These are phyloP conservation scores for Phytopythium chamaehyphon DNA, from an alignment of 352 stramenopile genomes.

Conservation along the genomic window DNA sequence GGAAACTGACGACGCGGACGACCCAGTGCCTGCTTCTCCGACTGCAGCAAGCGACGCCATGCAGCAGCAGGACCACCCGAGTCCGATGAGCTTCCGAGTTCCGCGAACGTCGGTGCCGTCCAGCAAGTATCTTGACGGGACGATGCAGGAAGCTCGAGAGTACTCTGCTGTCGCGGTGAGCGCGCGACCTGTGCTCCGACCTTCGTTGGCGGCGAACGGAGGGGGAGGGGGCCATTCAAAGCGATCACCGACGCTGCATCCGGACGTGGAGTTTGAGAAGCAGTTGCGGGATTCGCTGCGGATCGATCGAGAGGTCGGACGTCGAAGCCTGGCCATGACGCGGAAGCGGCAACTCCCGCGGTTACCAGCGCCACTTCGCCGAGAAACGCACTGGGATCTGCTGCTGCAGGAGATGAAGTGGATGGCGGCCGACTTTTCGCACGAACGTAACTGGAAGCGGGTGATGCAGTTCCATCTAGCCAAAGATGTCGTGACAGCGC, in stretches of 20 bases:
- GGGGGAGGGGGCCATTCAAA: neutral
- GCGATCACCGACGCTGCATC: slow-evolving; percentile 11
- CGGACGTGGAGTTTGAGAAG: slow-evolving; percentile 44
- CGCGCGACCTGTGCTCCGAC: slow-evolving; percentile 3
- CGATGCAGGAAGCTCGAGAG: slow-evolving; percentile 26
- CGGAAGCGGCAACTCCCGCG: slow-evolving; percentile 72
- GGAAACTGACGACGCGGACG: neutral
- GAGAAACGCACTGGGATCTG: slow-evolving; percentile 90
- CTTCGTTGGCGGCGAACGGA: neutral
- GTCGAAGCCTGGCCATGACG: slow-evolving; percentile 30
- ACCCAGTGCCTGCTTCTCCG: neutral
- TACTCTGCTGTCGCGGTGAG: slow-evolving; percentile 3
- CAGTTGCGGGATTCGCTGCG: slow-evolving; percentile 46
- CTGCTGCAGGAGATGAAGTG: slow-evolving; percentile 96
- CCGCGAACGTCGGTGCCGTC: slow-evolving; percentile 32
- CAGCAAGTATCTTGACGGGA: slow-evolving; percentile 37
- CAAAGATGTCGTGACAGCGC: slow-evolving; percentile 53
- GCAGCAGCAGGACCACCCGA: neutral
- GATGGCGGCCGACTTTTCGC: slow-evolving; percentile 95
- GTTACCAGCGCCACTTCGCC: slow-evolving; percentile 40
- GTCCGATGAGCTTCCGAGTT: slow-evolving; percentile 15
- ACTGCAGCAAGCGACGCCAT: neutral
- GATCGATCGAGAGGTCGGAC: slow-evolving; percentile 36
- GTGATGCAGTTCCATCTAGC: slow-evolving; percentile 61
- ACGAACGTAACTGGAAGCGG: slow-evolving; percentile 96